Base-by-base conservation (phyloP, 164 flowering plant species). In the Warburgia ugandensis region DNA sequence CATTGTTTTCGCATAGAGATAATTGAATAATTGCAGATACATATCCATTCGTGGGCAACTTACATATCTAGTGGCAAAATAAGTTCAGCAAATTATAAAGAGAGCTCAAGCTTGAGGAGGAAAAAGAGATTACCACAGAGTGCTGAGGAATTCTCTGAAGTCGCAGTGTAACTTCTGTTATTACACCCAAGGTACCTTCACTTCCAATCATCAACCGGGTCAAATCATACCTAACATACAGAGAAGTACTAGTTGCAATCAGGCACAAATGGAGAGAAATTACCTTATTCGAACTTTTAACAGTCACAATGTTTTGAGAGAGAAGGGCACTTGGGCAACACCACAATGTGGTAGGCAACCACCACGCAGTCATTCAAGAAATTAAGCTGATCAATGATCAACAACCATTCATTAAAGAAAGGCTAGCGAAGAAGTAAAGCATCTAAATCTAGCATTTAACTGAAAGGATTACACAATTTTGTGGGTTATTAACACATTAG, bases 161-260 rank as follows among this genome's bases (percentile, higher is more conserved):
- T 55, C 82, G 77, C 21, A 92, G 60, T 44, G 99, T 92, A 55
- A 82, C 89, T 70, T 92, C 99, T 14, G 99, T 84, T 60, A 92
- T 81, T 6, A 92, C 82, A 44, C 99, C 96, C 61, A 92, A 67
- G 11, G 99, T 92, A 65, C 97, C 99, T 80, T 92, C 99, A 72
- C 97, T 92, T 67, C 99, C 99, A 68, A 92, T 88, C 61, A 92
- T 53, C 68, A 92, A 60, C 25, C 99, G 90, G 38, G 98, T 91
- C 66, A 91, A 69, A 69, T 91, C 98, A 64, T 91, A 91, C 76
- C 98, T 91, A 58, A 27, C 12, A 44, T 16, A 8, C 2, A 37
- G 26, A 39, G 20, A 3, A 39, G 16, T 3, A 14, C 16, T 16
- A 22, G 19, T 39, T 39, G 7, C 16, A 39, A 6, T 3, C 20